Percentiles rank a stretch among this genome's conserved stretches.
Conservation (phyloP, 768 basidiomycete genomes). For the Galerina sulciceps region DNA sequence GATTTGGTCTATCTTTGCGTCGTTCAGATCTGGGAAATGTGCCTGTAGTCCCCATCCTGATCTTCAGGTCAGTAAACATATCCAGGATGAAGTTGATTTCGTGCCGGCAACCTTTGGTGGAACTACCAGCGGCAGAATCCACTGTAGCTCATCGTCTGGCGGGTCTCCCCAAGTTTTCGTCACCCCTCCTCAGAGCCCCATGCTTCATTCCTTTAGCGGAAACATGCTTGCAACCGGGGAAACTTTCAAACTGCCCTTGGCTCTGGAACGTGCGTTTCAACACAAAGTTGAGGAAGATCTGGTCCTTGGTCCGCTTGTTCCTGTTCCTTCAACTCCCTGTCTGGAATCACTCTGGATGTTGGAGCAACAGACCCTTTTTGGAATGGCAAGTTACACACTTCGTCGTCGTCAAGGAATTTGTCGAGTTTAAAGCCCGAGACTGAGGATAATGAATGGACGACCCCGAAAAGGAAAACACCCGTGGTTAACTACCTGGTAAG, state of each 20-base stretch:
- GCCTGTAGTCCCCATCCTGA: not conserved
- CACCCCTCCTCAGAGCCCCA: not conserved
- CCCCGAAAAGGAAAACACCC: too few relatives aligned
- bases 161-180: not conserved
- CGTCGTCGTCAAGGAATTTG: not conserved
- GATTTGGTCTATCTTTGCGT: not conserved
- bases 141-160: too few relatives aligned
- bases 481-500: not conserved
- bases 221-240: too few relatives aligned
- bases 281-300: too few relatives aligned
- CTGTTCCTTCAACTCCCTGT: too few relatives aligned
- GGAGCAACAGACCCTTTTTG: not conserved
- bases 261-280: too few relatives aligned
- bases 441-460: too few relatives aligned
- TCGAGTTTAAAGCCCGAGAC: not conserved
- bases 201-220: too few relatives aligned
- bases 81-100: not conserved
- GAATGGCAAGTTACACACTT: not conserved
- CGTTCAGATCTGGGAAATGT: constrained; percentile 14
- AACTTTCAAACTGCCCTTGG: too few relatives aligned
- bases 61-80: not conserved
- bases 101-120: too few relatives aligned
- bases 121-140: too few relatives aligned
- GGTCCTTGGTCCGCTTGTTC: too few relatives aligned
- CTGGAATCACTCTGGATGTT: not conserved